Evolutionary conservation across 495 filamentous ascomycete genomes (phyloP).

Genomic region (Trichoderma parareesei): DNA sequence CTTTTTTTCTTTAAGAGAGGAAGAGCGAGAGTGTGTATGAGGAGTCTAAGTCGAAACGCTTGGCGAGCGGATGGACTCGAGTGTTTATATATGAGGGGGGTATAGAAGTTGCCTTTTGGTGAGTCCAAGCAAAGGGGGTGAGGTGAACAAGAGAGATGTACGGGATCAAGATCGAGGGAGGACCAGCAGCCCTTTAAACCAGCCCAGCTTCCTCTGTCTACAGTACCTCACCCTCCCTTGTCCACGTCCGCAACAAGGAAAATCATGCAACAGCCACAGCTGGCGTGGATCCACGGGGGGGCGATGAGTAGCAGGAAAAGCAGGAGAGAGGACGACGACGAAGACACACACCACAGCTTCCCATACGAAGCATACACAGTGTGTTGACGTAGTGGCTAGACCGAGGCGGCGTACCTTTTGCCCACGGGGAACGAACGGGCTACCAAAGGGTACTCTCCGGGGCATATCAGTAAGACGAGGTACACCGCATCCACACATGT

Average conservation of each 20-base stretch:
- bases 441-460: too few species aligned
- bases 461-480: too few species aligned
- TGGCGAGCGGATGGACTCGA: neutral
- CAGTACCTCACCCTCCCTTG: neutral
- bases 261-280: constrained; percentile 9
- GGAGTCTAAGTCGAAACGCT: neutral
- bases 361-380: neutral
- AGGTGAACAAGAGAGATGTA: neutral
- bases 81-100: too few species aligned
- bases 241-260: neutral
- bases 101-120: neutral
- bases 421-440: too few species aligned
- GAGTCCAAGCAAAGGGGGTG: neutral
- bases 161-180: constrained; percentile 4
- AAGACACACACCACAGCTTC: neutral
- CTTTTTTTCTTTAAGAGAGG: neutral
- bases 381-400: neutral
- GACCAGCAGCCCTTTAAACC: neutral
- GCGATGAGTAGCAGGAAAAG: neutral
- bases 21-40: neutral
- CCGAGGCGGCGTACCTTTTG: neutral
- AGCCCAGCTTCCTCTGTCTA: neutral
- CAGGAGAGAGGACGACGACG: too few species aligned
- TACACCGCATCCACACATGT: too few species aligned
- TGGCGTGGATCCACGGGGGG: constrained; percentile 2